Conservation (phyloP, 2,329 filamentous ascomycete species). For the Alternaria panax region DNA sequence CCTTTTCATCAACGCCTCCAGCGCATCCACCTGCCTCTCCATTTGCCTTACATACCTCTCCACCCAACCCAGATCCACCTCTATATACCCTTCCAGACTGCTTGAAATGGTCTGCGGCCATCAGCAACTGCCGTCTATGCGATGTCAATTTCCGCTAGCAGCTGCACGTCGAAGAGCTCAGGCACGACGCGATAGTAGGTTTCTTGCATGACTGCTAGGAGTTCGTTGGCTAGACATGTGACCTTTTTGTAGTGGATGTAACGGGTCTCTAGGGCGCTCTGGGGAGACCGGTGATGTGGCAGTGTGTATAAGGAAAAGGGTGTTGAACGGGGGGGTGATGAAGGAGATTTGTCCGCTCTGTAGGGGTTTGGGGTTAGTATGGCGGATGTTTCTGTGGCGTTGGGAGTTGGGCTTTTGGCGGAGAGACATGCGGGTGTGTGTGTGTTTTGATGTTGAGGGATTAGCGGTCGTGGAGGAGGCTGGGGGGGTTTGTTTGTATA, state of each 20-base stretch:
- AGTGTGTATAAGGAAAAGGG: not conserved
- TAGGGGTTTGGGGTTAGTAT: not conserved
- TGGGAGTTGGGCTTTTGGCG: not conserved
- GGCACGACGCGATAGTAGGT: not conserved
- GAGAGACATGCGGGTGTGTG: not conserved
- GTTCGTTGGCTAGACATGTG: not conserved
- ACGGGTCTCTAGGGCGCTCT: not conserved
- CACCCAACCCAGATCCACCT: no score
- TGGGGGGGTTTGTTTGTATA: not conserved
- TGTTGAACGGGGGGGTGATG: not conserved
- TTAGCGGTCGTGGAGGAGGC: not conserved
- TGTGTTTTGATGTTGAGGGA: no score
- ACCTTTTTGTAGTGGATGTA: not conserved
- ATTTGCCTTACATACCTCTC: not conserved
- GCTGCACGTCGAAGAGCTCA: not conserved
- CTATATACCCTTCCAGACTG: not conserved
- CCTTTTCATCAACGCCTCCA: not conserved
- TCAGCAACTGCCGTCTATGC: not conserved
- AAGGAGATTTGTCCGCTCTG: not conserved
- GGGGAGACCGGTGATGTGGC: not conserved
- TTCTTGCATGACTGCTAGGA: not conserved
- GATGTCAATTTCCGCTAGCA: not conserved
- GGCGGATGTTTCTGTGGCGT: not conserved
- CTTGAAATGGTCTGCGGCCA: not conserved
- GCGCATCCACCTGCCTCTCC: not conserved